Base-by-base conservation (phyloP, 2,329 filamentous ascomycete species). In the Aspergillus sergii region DNA sequence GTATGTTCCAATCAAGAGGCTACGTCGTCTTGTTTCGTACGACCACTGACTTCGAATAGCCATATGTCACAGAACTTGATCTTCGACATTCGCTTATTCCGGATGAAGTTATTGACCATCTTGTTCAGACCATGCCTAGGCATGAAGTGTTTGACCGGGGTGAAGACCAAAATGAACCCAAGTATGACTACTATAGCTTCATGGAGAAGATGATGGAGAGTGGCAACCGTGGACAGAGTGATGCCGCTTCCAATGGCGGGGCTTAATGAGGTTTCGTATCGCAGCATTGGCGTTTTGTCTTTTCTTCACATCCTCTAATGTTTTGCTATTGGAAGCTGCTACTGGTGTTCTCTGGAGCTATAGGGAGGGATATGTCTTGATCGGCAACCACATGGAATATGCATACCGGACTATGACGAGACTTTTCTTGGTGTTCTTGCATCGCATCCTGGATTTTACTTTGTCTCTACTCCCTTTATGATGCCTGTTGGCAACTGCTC, bases 11-110 rank as follows among this genome's bases (percentile, higher is more conserved):
- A 6, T 26, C 59, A 10, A 26, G 16, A 34, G 39, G 26, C 45
- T 50, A 45, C 30, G 12, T 34, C 14, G 26, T 48, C 43, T 41
- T 45, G 16, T 32, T 55, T 59, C 26, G 45, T 23, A 36, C 39
- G 32, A 56, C 68, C 21, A 68, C 63, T 62, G 46, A 62, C 60
- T 55, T 58, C 54, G 26, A 58, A 46, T 63, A 88, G 84, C 94
- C 94, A 12, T 99, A 99, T 77, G 95, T 99, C 46, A 99, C 95
- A 6, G 95, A 99, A 81, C 91, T 99, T 83, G 95, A 99, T 77
- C 86, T 99, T 62, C 88, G 94, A 64, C 95, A 99, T 79, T 95
- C 91, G 48, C 86, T 99, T 45, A 96, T 99, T 43, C 95, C 95
- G 0, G 95, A 99, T 75, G 94, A 98, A 75, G 91, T 99, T 67